These are phyloP conservation scores for Elongisporangium undulatum DNA, from an alignment of 352 stramenopile species.

Conservation along the genomic window DNA sequence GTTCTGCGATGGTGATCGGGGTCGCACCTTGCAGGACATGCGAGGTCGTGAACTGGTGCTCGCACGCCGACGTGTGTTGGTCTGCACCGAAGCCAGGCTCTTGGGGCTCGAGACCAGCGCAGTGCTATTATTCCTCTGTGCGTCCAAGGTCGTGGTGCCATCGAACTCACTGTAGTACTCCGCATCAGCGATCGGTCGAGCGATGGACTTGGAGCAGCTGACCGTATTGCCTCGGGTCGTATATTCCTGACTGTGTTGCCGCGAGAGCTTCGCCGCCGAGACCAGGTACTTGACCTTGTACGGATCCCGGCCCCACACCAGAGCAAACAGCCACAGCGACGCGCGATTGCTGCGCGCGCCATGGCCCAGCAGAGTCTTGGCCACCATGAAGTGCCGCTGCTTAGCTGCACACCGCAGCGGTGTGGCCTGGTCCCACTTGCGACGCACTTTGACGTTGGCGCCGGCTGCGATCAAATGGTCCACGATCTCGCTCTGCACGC, in stretches of 20 bases:
- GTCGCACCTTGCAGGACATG: slow-evolving; percentile 1
- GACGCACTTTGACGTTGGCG: slow-evolving; percentile 13
- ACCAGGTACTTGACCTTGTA: slow-evolving; percentile 35
- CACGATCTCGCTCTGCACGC: slow-evolving; percentile 19
- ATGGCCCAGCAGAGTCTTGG: slow-evolving; percentile 23
- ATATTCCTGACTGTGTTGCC: slow-evolving; percentile 3
- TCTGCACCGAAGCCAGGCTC: neutral
- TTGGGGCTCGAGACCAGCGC: neutral
- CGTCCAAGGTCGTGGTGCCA: neutral
- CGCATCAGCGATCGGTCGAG: neutral
- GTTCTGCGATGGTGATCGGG: slow-evolving; percentile 2
- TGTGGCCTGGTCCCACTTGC: slow-evolving; percentile 15
- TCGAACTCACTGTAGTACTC: neutral
- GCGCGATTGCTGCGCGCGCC: slow-evolving; percentile 17
- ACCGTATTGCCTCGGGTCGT: slow-evolving; percentile 6
- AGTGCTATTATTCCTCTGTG: neutral
- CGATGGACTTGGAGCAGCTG: neutral
- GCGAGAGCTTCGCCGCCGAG: neutral
- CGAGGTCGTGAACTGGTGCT: neutral
- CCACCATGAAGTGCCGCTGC: slow-evolving; percentile 23
- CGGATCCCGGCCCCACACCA: slow-evolving; percentile 11
- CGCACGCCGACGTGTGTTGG: neutral
- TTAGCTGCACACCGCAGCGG: slow-evolving; percentile 26
- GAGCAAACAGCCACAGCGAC: slow-evolving; percentile 14
- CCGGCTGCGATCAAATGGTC: slow-evolving; percentile 13